Evolutionary conservation across 2,329 filamentous ascomycete genomes (phyloP), one percentile per base, ranked within the genome.

Genomic region (Rhynchosporium agropyri): DNA sequence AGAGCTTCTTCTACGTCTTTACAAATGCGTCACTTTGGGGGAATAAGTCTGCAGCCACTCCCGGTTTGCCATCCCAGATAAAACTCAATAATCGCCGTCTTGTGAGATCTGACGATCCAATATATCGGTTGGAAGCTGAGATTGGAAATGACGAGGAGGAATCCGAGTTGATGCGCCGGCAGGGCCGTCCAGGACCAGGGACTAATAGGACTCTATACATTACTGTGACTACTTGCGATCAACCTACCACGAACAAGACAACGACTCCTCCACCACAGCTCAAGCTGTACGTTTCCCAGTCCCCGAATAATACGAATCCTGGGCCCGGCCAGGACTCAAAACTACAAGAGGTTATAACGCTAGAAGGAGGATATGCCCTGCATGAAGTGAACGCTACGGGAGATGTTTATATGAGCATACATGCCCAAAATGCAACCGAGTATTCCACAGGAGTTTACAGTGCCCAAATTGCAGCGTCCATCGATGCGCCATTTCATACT

Each of bases 181-280:
- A 72, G 53, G 51, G 55, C 4, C 62, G 20, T 46, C 61, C 67
- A 33, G 62, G 36, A 31, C 60, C 67, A 36, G 62, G 36, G 29
- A 63, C 40, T 31, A 64, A 65, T 15, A 66, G 70, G 48, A 71
- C 67, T 5, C 59, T 98, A 3, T 97, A 89, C 75, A 82, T 99
- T 60, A 92, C 92, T 2, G 86, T 92, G 49, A 98, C 92, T 68
- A 93, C 91, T 0, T 99, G 95, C 76, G 76, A 85, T 31, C 92
- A 96, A 70, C 95, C 94, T 12, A 54, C 60, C 12, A 62, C 68
- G n/a, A 67, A 68, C 8, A 68, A 63, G 6, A 70, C 63, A 42
- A 62, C 58, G n/a, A 62, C 55, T 9, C 74, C 79, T 1, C 84
- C 90, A 12, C 89, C 90, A 1, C 92, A 96, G 71, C 82, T 98